Base-by-base conservation (phyloP, 495 filamentous ascomycete genomes). In the Aspergillus saccharolyticus region DNA sequence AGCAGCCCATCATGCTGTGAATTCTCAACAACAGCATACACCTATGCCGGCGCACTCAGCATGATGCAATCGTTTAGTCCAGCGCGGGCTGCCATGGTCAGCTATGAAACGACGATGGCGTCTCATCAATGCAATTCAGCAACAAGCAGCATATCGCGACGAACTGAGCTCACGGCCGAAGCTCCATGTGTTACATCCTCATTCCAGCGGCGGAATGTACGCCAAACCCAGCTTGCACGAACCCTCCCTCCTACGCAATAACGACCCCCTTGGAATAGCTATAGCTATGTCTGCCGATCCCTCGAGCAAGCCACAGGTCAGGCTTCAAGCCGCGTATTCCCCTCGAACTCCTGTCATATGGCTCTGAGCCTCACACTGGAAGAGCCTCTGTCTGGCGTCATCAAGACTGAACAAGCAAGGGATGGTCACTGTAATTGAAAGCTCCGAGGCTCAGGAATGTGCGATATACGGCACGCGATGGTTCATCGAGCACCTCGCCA, bases 361-460 rank as follows among this genome's bases (percentile, higher is more conserved):
- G 33, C 33, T 39, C 14, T 39, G 33, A 39, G 12, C 33, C 5
- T 39, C 22, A 30, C 7, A 7, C 16, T 25, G 15, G 1, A 16
- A 17, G 47, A n/a, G 9, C 14, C 17, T 49, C n/a, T 28, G 46
- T 25, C 47, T 50, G 47, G 47, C 47, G 47, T 50, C 22, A 50
- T 28, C 12, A 50, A 14, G 21, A 50, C 6, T 18, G 22, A 7
- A 10, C 16, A 50, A n/a, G 47, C 47, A 50, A 50, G 47, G 47
- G 47, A 30, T 50, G 47, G 22, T 17, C 7, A 7, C 12, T 8
- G 14, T 39, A 39, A 9, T 39, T 2, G 33, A 12, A 12, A 5
- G 14, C 33, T 39, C 33, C 33, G 33, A 39, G 12, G 22, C 12
- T 21, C 15, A 30, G 47, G 47, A 50, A 50, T 50, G 47, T 16